Evolutionary conservation across 1,284 basidiomycete genomes (phyloP), one percentile per base, ranked within the genome.

Genomic region (Cutaneotrichosporon sp.): DNA sequence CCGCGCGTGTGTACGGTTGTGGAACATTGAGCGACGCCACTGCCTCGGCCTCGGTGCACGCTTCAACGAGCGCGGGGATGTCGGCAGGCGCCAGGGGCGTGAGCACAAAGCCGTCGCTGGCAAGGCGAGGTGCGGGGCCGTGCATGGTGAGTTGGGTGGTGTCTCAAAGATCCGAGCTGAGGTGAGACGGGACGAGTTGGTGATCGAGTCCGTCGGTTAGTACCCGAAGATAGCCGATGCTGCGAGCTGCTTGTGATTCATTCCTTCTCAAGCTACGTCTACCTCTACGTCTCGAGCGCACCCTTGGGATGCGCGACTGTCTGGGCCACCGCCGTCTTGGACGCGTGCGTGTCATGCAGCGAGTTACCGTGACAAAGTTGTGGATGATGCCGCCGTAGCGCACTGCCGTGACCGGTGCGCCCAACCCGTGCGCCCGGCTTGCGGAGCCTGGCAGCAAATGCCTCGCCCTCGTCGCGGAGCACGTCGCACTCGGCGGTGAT

Each of bases 301-400:
- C n/a, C n/a, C n/a, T n/a, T n/a, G n/a, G n/a, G n/a, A n/a, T n/a
- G n/a, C n/a, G n/a, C n/a, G n/a, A n/a, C n/a, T n/a, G n/a, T n/a
- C 47, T 58, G 59, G 5, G 34, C 25, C 0, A 60, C 25, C 4
- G 63, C 63, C 1, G n/a, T 31, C 38, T 56, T 54, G n/a, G 59
- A 27, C 20, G 63, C 63, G 3, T 59, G 8, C 7, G 63, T 64
- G 53, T 61, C 53, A 27, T 59, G 59, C 46, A 64, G 24, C 42
- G 53, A 58, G 56, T 64, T 59, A 64, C 53, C 59, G 61, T 58
- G 43, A 64, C 49, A 49, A 64, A 64, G 56, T 64, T 59, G 56
- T 64, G 63, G 43, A 65, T 59, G 14, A 58, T 65, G 47, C 63
- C 63, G 14, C 43, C 59, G 29, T 56, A 55, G 7, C 63, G 47